phyloP scores from a whole-genome alignment of 441 rosid species.

The Erodium chrysanthum region DNA sequence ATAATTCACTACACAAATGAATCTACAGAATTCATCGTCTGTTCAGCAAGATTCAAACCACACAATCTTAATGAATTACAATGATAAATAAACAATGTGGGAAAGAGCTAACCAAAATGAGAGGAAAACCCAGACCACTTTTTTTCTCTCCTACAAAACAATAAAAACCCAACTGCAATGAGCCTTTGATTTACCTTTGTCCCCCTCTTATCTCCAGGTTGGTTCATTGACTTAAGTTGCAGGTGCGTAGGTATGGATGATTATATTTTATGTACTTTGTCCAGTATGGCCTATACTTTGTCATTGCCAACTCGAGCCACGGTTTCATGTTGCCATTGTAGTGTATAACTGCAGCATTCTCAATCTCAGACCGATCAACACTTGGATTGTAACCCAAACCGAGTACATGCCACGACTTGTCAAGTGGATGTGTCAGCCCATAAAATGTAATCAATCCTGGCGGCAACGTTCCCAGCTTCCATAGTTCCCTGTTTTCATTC shows the following conservation, averaged over 20 bases:
- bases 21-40: not conserved
- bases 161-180: slow-evolving; percentile 15
- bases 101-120: slow-evolving; percentile 19
- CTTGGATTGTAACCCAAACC: slow-evolving; percentile 76
- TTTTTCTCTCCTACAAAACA: slow-evolving; percentile 12
- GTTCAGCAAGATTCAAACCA: not conserved
- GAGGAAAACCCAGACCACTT: slow-evolving; percentile 22
- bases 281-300: slow-evolving; percentile 74
- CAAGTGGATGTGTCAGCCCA: slow-evolving; percentile 62
- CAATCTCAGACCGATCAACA: slow-evolving; percentile 70
- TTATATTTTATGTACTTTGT: slow-evolving; percentile 72
- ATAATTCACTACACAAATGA: not conserved
- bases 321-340: slow-evolving; percentile 93
- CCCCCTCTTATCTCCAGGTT: not conserved
- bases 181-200: not conserved
- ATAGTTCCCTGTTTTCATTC: slow-evolving; percentile 56
- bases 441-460: slow-evolving; percentile 79
- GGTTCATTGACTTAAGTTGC: slow-evolving; percentile 60
- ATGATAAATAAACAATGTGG: slow-evolving; percentile 30
- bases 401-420: slow-evolving; percentile 82
- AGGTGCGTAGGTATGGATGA: slow-evolving; percentile 69
- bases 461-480: slow-evolving; percentile 66
- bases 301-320: slow-evolving; percentile 89
- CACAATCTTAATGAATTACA: slow-evolving; percentile 32
- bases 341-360: slow-evolving; percentile 74